These are phyloP conservation scores for Penicillium sclerotigenum DNA, from an alignment of 2,329 filamentous ascomycete species.

Conservation along the genomic window DNA sequence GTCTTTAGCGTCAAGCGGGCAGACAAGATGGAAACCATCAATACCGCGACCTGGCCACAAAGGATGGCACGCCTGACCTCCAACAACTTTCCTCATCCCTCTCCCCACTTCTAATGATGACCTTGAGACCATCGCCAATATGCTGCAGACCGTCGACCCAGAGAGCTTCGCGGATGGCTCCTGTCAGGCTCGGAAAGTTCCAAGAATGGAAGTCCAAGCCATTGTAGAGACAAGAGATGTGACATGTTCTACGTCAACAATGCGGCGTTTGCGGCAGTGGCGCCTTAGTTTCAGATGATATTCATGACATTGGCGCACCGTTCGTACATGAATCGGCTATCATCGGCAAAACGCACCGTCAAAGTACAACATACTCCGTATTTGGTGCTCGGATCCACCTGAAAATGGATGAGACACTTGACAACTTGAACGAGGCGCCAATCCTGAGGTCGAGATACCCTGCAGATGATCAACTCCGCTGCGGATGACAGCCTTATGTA, in stretches of 20 bases:
- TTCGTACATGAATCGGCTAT: not conserved
- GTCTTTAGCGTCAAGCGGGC: not conserved
- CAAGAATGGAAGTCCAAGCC: not conserved
- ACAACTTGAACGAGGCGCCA: not conserved
- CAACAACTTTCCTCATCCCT: too few species aligned
- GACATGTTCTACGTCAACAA: conserved; percentile 23
- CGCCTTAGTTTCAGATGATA: conserved; percentile 4
- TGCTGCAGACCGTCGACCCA: not conserved
- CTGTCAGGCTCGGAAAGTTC: not conserved
- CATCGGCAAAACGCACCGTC: not conserved
- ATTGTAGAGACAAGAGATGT: conserved; percentile 14
- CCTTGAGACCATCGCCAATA: too few species aligned
- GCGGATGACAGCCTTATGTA: conserved; percentile 21
- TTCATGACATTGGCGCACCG: not conserved
- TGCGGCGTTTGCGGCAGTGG: conserved; percentile 14
- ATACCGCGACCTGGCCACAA: too few species aligned
- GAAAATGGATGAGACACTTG: conserved; percentile 4
- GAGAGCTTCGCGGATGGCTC: not conserved
- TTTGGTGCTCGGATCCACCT: not conserved
- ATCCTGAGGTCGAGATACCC: not conserved
- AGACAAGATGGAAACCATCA: not conserved
- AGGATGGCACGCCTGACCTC: too few species aligned
- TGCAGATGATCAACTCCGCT: conserved; percentile 15
- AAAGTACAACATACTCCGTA: not conserved
- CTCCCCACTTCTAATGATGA: too few species aligned